Conservation (phyloP, 768 basidiomycete genomes). For the Rhizopogon vesiculosus region DNA sequence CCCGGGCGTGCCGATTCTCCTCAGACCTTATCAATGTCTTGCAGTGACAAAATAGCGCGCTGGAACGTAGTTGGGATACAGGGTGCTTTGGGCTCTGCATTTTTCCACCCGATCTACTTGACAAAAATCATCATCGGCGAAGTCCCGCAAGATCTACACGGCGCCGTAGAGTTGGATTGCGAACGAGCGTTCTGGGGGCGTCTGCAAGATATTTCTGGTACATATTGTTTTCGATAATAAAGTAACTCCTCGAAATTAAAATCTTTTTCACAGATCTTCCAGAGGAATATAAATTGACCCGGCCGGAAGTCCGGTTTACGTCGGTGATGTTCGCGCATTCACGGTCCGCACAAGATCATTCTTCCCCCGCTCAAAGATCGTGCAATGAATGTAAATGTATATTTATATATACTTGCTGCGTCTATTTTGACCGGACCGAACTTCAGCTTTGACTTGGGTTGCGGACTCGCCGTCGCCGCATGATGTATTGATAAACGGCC, state of each 20-base stretch:
- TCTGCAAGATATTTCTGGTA: conserved; percentile 41
- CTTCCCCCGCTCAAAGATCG: conserved; percentile 32
- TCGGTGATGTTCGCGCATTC: conserved; percentile 55
- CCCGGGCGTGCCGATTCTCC: conserved; percentile 90
- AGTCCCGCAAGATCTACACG: conserved; percentile 38
- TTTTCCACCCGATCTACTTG: conserved; percentile 62
- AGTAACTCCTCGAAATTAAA: background rate
- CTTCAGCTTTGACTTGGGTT: conserved; percentile 66
- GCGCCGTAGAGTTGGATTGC: conserved; percentile 53
- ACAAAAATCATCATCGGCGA: conserved; percentile 68
- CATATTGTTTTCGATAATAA: background rate
- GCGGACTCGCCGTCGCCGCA: conserved; percentile 39
- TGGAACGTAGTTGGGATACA: conserved; percentile 87
- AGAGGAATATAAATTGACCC: conserved; percentile 41
- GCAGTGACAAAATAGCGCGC: conserved; percentile 89
- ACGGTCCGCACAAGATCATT: conserved; percentile 20
- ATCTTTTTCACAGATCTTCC: conserved; percentile 37
- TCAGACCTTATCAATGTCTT: conserved; percentile 82
- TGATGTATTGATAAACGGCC: conserved; percentile 75
- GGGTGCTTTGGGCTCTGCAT: conserved; percentile 64
- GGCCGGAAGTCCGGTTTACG: conserved; percentile 57
- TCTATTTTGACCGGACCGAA: conserved; percentile 1
- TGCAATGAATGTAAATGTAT: conserved; percentile 64
- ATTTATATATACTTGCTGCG: background rate
- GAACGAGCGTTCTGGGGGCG: conserved; percentile 62